Conservation (phyloP, 2,329 filamentous ascomycete species). For the Alternaria arborescens region DNA sequence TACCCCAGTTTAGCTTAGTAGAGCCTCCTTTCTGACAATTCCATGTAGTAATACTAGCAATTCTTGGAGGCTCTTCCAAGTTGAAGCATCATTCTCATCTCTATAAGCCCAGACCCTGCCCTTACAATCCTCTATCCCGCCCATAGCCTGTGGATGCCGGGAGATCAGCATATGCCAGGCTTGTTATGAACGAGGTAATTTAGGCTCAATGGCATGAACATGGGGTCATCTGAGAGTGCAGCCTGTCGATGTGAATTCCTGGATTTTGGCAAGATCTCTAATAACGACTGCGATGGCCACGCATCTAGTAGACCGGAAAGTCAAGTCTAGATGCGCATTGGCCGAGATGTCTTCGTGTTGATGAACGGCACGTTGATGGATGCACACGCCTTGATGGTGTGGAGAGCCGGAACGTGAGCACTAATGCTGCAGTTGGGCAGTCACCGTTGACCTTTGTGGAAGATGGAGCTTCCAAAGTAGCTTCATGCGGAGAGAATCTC, state of each 20-base stretch:
- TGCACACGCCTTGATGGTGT: conserved; percentile 2
- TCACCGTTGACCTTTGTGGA: conserved; percentile 1
- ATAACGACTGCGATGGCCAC: conserved; percentile 1
- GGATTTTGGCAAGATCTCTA: neutral
- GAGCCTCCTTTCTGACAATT: neutral
- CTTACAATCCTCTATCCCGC: neutral
- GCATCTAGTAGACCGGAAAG: neutral
- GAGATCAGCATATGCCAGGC: neutral
- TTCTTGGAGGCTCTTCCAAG: neutral
- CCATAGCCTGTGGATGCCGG: neutral
- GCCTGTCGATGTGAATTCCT: conserved; percentile 7
- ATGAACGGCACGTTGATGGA: neutral
- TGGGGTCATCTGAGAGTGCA: neutral
- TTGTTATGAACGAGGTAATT: neutral
- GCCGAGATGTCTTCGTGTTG: neutral
- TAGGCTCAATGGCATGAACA: neutral
- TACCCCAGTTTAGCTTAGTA: neutral
- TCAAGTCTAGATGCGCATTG: neutral
- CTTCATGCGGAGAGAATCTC: neutral
- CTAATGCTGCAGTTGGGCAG: conserved; percentile 3
- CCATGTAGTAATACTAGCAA: neutral
- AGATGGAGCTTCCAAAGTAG: neutral
- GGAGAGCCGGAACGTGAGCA: conserved; percentile 15
- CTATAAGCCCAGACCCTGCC: neutral
- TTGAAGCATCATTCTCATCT: neutral